Percentiles rank a stretch among this genome's conserved stretches.
Evolutionary conservation across 345 rosid species (phyloP).

Genomic region (Citrus reticulata): DNA sequence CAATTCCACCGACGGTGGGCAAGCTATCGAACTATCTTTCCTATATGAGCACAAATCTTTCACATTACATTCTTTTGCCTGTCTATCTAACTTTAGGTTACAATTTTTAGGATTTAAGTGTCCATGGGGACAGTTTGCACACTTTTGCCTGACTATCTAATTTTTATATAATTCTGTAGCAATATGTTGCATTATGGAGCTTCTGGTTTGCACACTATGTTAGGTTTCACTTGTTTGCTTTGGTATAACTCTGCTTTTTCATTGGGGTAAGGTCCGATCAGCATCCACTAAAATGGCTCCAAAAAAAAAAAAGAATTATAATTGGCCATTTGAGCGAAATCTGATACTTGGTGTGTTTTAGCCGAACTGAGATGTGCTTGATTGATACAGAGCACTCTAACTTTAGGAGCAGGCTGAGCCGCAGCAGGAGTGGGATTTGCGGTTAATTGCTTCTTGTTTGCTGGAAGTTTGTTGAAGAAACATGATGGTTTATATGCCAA

Average conservation of each 20-base stretch:
- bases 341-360: too few relatives aligned
- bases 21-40: slow-evolving; percentile 55
- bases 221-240: too few relatives aligned
- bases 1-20: slow-evolving; percentile 54
- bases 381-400: slow-evolving; percentile 59
- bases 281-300: too few relatives aligned
- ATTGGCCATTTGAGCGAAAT: too few relatives aligned
- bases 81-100: not conserved
- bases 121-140: too few relatives aligned
- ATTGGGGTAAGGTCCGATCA: too few relatives aligned
- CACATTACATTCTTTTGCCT: not conserved
- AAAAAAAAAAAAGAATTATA: too few relatives aligned
- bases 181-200: not conserved
- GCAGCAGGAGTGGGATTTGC: slow-evolving; percentile 86
- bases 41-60: slow-evolving; percentile 44
- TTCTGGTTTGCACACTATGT: not conserved
- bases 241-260: too few relatives aligned
- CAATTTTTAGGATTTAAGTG: not conserved
- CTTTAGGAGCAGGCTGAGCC: slow-evolving; percentile 57
- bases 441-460: slow-evolving; percentile 78
- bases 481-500: slow-evolving; percentile 51
- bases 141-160: too few relatives aligned
- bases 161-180: too few relatives aligned
- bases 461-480: slow-evolving; percentile 70
- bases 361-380: not conserved